Conservation (phyloP, 164 flowering plant genomes). For the grape (Vitis vinifera) region ASM3070453v1 NC_081814.1:16956001-16956500, state of each 20-base stretch:
- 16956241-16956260: slow-evolving; percentile 11
- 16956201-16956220: slow-evolving; percentile 3
- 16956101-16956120: slow-evolving; percentile 17
- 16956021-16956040: slow-evolving; percentile 6
- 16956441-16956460: not conserved
- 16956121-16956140: slow-evolving; percentile 9
- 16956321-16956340: slow-evolving; percentile 17
- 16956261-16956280: not conserved
- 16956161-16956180: slow-evolving; percentile 16
- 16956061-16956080: slow-evolving; percentile 12
- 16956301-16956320: slow-evolving; percentile 8
- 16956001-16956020: slow-evolving; percentile 1
- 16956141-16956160: slow-evolving; percentile 1
- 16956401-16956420: slow-evolving; percentile 28
- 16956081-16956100: slow-evolving; percentile 26
- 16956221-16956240: slow-evolving; percentile 15
- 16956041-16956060: slow-evolving; percentile 18
- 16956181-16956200: no score
- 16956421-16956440: slow-evolving; percentile 6
- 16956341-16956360: slow-evolving; percentile 28
- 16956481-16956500: no score
- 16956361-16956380: slow-evolving; percentile 15
- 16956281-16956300: slow-evolving; percentile 2
- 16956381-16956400: slow-evolving; percentile 21
- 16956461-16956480: no score